Base-by-base conservation (phyloP, 352 stramenopile species). In the Thraustotheca clavata region DNA sequence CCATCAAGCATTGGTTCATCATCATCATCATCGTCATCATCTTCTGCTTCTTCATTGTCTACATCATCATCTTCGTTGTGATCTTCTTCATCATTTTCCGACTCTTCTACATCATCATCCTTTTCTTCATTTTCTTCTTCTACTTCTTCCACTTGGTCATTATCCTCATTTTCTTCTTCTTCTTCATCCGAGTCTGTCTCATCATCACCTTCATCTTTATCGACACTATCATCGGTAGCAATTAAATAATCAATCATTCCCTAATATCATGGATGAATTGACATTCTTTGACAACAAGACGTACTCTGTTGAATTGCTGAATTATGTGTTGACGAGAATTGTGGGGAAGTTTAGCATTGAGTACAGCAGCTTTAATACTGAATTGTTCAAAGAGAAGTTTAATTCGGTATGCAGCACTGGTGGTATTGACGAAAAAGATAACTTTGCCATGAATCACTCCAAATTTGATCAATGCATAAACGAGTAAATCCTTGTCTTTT, bases 311-410 rank as follows among this genome's bases (percentile, higher is more conserved):
- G 73, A 89, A 97, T 74, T 96, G 82, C 34, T 97, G 76, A 35
- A 98, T 90, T 69, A 99, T 99, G 78, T 99, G 97, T 61, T 98
- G 81, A 26, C 97, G 85, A 62, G 92, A 98, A 72, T 97, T 97
- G 69, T 98, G 83, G 9, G 97, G 97, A 27, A 99, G 73, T 77
- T 99, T 96, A 8, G 93, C 91, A 73, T 99, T 99, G 7, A 99
- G 73, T n/a, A 99, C 96, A 7, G 96, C 96, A 32, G 89, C 94
- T 69, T 97, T 92, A 72, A 99, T 99, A 70, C 97, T 85, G 67
- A 99, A 99, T 68, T 98, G 95, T 79, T 99, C 96, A 29, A 99
- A 92, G 76, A 99, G 99, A 24, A 99, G 80, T 77, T 99, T 99
- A 32, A 99, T 78, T 24, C 92, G 80, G 76, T 99, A 99, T 5